These are phyloP conservation scores for Paramyrothecium roridum DNA, from an alignment of 2,329 filamentous ascomycete species.

Conservation along the genomic window DNA sequence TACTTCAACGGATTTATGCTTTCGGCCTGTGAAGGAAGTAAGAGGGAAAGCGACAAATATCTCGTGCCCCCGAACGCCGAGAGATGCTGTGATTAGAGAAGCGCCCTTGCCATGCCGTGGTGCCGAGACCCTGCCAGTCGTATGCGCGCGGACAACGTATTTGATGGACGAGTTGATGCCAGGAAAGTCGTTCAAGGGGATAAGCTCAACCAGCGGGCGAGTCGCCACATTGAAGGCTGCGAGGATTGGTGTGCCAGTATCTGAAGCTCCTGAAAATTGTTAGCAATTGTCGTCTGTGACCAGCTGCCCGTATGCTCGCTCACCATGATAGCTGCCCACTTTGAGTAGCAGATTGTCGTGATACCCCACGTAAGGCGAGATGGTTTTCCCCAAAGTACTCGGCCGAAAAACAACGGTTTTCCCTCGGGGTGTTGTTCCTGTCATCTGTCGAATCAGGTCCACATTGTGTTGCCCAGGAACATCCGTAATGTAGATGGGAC, in stretches of 20 bases:
- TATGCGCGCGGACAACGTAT: constrained; percentile 75
- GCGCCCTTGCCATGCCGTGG: constrained; percentile 39
- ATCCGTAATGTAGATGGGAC: constrained; percentile 93
- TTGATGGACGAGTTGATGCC: constrained; percentile 55
- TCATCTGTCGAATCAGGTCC: constrained; percentile 75
- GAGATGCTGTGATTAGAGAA: constrained; percentile 57
- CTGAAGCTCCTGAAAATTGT: constrained; percentile 37
- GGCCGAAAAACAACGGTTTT: constrained; percentile 81
- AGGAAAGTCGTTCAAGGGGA: constrained; percentile 70
- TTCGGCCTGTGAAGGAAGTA: constrained; percentile 47
- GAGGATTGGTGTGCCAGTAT: constrained; percentile 71
- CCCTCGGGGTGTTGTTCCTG: constrained; percentile 66
- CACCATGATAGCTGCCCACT: constrained; percentile 74
- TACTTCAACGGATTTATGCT: constrained; percentile 41
- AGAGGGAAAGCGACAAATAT: constrained; percentile 75
- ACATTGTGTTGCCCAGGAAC: constrained; percentile 78
- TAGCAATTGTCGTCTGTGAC: background rate
- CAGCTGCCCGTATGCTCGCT: constrained; percentile 6
- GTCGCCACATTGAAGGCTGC: constrained; percentile 80
- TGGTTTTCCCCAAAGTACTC: constrained; percentile 67
- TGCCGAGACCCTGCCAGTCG: constrained; percentile 57
- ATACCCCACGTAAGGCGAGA: constrained; percentile 73
- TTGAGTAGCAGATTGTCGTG: constrained; percentile 72
- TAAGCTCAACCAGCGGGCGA: constrained; percentile 60
- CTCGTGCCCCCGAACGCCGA: constrained; percentile 70